phyloP scores from a whole-genome alignment of 2,329 filamentous ascomycete genomes.

The Penicillium sp. region DNA sequence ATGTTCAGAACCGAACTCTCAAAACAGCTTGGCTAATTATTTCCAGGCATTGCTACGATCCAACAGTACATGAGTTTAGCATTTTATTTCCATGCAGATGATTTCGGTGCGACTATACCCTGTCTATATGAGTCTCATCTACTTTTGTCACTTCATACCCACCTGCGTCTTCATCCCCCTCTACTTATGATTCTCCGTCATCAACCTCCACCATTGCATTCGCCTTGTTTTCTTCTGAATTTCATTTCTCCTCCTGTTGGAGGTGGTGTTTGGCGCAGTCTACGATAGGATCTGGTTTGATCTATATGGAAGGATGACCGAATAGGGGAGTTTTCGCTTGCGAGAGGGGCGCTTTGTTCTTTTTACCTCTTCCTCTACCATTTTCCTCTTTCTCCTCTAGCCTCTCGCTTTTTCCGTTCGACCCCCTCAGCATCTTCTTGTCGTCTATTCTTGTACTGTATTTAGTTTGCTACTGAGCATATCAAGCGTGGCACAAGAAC shows the following conservation, averaged over 20 bases:
- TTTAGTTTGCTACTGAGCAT: slow-evolving; percentile 23
- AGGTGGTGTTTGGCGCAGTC: slow-evolving; percentile 23
- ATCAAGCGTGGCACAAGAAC: slow-evolving; percentile 7
- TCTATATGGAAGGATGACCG: slow-evolving; percentile 20
- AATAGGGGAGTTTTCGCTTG: slow-evolving; percentile 22
- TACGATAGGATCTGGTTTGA: slow-evolving; percentile 16
- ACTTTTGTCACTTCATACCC: slow-evolving; percentile 21
- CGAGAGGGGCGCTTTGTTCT: slow-evolving; percentile 15
- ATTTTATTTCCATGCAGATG: slow-evolving; percentile 27
- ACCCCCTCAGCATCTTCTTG: slow-evolving; percentile 8
- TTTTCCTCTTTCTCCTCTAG: slow-evolving; percentile 16
- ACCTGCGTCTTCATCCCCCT: slow-evolving; percentile 7
- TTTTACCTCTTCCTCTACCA: slow-evolving; percentile 9
- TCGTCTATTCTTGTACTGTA: slow-evolving; percentile 31
- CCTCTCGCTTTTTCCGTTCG: slow-evolving; percentile 16
- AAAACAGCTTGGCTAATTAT: slow-evolving; percentile 10
- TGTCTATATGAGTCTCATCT: slow-evolving; percentile 26
- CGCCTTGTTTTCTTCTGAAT: slow-evolving; percentile 12
- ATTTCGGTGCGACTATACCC: slow-evolving; percentile 26
- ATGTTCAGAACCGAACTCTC: slow-evolving; percentile 4
- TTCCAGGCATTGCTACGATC: slow-evolving; percentile 46
- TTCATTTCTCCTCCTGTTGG: slow-evolving; percentile 1
- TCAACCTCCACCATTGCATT: slow-evolving; percentile 14
- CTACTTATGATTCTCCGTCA: background rate
- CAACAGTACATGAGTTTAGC: slow-evolving; percentile 47